phyloP scores from a whole-genome alignment of 2,329 filamentous ascomycete genomes.

The Epicoccum sorghinum region DNA sequence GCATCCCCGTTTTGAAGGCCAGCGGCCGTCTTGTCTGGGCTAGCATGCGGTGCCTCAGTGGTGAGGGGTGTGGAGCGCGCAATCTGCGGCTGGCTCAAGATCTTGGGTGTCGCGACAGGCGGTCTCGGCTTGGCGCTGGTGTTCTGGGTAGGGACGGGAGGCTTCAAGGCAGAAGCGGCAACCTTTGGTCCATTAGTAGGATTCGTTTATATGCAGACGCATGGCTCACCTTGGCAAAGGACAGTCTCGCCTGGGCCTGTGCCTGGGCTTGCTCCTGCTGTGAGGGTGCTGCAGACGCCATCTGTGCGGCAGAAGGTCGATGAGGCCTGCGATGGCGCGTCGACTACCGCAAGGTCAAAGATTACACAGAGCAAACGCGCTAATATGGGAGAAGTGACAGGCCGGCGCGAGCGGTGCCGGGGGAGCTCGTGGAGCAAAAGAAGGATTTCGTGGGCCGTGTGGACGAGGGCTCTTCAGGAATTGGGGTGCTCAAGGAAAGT shows the following conservation, averaged over 20 bases:
- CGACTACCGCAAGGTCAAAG: background rate
- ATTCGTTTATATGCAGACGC: background rate
- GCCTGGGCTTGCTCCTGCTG: slow-evolving; percentile 29
- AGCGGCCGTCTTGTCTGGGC: slow-evolving; percentile 15
- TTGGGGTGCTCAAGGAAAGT: slow-evolving; percentile 60
- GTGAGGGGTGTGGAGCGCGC: slow-evolving; percentile 25
- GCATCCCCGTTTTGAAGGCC: slow-evolving; percentile 11
- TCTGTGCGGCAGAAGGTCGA: slow-evolving; percentile 15
- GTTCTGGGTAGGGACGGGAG: slow-evolving; percentile 27
- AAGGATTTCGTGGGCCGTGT: slow-evolving; percentile 37
- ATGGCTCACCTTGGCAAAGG: slow-evolving; percentile 73
- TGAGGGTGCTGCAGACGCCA: slow-evolving; percentile 42
- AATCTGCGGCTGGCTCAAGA: slow-evolving; percentile 28
- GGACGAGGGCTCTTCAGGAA: slow-evolving; percentile 47
- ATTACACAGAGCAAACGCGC: background rate
- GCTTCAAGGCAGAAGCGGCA: slow-evolving; percentile 48
- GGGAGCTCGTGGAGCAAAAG: slow-evolving; percentile 33
- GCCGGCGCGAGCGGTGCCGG: background rate
- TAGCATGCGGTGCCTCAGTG: slow-evolving; percentile 25
- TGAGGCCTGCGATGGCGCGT: too few relatives aligned
- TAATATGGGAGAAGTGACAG: slow-evolving; percentile 5
- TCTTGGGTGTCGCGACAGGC: slow-evolving; percentile 34
- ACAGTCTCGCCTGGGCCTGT: slow-evolving; percentile 58
- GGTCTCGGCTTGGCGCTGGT: slow-evolving; percentile 31
- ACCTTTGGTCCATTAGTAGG: slow-evolving; percentile 42